Evolutionary conservation across 306 rosid genomes (phyloP).

Genomic region (Cercis canadensis): DNA sequence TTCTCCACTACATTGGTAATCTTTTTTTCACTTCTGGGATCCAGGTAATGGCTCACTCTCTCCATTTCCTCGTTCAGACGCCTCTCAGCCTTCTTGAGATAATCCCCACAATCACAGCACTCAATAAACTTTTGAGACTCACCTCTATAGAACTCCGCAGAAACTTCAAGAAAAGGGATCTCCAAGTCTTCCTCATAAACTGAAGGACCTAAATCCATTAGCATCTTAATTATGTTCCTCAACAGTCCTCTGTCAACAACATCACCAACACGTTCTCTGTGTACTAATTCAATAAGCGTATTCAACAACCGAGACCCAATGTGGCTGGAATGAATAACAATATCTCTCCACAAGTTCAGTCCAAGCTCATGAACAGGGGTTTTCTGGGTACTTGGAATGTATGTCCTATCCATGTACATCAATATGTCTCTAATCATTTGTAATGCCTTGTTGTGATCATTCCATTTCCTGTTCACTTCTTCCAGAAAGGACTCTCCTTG

Average conservation of each 20-base stretch:
- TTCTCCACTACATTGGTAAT: constrained; percentile 84
- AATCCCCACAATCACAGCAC: constrained; percentile 93
- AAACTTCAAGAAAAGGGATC: constrained; percentile 73
- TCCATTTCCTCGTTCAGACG: constrained; percentile 94
- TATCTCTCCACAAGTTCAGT: constrained; percentile 92
- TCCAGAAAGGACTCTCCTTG: constrained; percentile 89
- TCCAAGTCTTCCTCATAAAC: constrained; percentile 90
- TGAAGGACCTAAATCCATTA: constrained; percentile 87
- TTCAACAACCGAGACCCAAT: constrained; percentile 73
- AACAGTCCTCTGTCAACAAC: constrained; percentile 86
- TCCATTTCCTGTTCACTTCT: constrained; percentile 89
- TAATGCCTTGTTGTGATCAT: constrained; percentile 86
- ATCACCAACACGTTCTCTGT: constrained; percentile 80
- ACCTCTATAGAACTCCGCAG: constrained; percentile 81
- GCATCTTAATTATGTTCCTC: constrained; percentile 86
- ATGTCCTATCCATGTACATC: constrained; percentile 99
- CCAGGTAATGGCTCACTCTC: constrained; percentile 90
- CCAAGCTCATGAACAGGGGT: constrained; percentile 96
- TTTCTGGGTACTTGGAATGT: constrained; percentile 80
- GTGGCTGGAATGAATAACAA: constrained; percentile 72
- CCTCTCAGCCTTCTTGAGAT: constrained; percentile 88
- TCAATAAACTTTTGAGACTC: constrained; percentile 88
- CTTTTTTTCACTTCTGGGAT: constrained; percentile 75
- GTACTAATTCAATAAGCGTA: constrained; percentile 79
- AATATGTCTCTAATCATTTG: constrained; percentile 92